phyloP scores from a whole-genome alignment of 148 eudicot species.

The Vaccinium darrowii region DNA sequence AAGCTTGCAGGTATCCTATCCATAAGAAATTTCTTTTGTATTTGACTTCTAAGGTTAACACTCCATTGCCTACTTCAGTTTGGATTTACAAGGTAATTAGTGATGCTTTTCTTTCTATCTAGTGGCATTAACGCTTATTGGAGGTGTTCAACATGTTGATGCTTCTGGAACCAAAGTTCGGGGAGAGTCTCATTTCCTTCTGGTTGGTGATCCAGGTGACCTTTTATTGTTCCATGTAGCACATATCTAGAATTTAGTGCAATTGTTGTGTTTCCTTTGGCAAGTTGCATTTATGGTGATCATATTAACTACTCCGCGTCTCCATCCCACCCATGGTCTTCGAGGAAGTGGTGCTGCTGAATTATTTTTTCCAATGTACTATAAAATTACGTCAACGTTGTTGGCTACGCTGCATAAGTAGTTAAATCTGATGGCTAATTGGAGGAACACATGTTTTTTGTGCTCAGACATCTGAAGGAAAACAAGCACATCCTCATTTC shows the following conservation, averaged over 20 bases:
- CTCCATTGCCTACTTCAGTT: background rate
- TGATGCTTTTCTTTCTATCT: slow-evolving; percentile 18
- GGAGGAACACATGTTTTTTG: background rate
- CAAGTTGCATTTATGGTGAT: background rate
- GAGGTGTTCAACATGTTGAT: slow-evolving; percentile 96
- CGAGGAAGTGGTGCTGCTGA: background rate
- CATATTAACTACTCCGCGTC: background rate
- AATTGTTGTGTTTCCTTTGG: background rate
- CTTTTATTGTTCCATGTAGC: background rate
- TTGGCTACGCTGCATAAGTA: background rate
- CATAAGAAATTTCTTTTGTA: background rate
- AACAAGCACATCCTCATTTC: background rate
- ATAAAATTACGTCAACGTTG: background rate
- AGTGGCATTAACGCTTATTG: slow-evolving; percentile 93
- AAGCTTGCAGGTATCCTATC: slow-evolving; percentile 62
- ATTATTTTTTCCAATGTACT: background rate
- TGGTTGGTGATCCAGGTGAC: slow-evolving; percentile 92
- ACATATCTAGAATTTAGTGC: background rate
- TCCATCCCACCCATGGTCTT: background rate
- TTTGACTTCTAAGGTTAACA: slow-evolving; percentile 10
- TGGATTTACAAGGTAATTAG: background rate
- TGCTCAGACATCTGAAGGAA: background rate
- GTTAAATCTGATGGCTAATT: background rate
- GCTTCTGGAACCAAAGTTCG: slow-evolving; percentile 92
- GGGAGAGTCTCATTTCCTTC: slow-evolving; percentile 96